Base-by-base conservation (phyloP, 192 early-diverging fungal genomes). In the Coemansia sp. region DNA sequence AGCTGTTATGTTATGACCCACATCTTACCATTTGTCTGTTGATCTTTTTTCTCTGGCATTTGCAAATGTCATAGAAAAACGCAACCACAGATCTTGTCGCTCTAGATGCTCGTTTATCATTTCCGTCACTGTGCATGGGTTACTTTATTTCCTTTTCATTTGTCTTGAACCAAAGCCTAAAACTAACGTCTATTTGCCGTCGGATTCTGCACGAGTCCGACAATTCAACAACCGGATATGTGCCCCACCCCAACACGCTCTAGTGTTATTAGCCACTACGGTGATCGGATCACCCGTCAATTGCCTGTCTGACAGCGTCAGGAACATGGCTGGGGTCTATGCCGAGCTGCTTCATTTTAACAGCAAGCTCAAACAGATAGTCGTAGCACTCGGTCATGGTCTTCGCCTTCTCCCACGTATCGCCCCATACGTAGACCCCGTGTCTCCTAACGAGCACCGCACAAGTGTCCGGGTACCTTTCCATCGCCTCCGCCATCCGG, bases 311-410 rank as follows among this genome's bases (percentile, higher is more conserved):
- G n/a, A 61, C 63, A 18, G 12, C 75, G 13, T 61, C 66, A 0
- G 80, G 57, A 10, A 82, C 80, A 7, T 26, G 69, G 4, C 54
- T 67, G 10, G 95, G 92, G 83, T 96, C 93, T 40, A 99, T 67
- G 8, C 95, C 95, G 63, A 88, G 80, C 64, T 81, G 80, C 80
- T 88, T 92, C 95, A 97, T 97, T 63, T 92, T 93, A 51, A 96
- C 90, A 11, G 93, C 94, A 62, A 99, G 93, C 73, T 99, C 95
- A 77, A 99, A 99, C 62, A 99, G 79, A 78, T 99, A 99, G 71
- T 99, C 97, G 73, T 97, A 99, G 84, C 97, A 99, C 79, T 99
- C 97, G 8, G 90, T 80, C 97, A 99, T 99, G 43, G 90, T 90
- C 77, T 99, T 99, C 56, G 97, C 94, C 84, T 97, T 94, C 82